Evolutionary conservation across 73 alveolate genomes (phyloP).

Genomic region (Tetrahymena malaccensis): DNA sequence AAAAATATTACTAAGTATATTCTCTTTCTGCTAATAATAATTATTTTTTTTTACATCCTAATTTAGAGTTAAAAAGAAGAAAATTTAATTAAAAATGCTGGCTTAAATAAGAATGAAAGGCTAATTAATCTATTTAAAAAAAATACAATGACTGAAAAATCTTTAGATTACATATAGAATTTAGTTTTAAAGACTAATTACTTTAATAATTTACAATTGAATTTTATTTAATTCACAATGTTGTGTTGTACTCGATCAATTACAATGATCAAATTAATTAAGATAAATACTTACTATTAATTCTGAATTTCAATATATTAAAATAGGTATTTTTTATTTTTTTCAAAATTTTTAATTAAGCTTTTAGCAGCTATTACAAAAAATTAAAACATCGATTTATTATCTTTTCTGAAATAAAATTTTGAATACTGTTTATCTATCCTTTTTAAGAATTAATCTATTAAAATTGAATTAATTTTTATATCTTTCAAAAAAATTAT

Average conservation of each 20-base stretch:
- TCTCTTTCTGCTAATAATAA: background rate
- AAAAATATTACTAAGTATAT: too few relatives aligned
- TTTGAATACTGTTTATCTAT: too few relatives aligned
- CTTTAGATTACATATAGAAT: background rate
- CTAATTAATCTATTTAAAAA: too few relatives aligned
- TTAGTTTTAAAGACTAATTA: background rate
- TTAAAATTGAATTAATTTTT: too few relatives aligned
- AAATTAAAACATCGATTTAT: background rate
- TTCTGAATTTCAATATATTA: background rate
- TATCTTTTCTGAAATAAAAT: background rate
- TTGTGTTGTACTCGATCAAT: background rate
- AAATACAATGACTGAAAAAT: background rate
- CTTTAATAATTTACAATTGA: background rate
- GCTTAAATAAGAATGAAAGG: background rate
- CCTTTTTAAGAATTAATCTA: too few relatives aligned
- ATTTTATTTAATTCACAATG: background rate
- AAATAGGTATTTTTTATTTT: background rate
- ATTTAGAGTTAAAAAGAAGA: background rate
- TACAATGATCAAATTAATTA: too few relatives aligned
- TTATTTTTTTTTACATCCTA: background rate
- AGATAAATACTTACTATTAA: background rate
- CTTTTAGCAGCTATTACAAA: background rate
- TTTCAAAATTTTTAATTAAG: too few relatives aligned
- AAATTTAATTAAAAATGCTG: background rate
- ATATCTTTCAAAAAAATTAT: too few relatives aligned